phyloP scores from a whole-genome alignment of 345 rosid species.

The Eutrema japonicum region DNA sequence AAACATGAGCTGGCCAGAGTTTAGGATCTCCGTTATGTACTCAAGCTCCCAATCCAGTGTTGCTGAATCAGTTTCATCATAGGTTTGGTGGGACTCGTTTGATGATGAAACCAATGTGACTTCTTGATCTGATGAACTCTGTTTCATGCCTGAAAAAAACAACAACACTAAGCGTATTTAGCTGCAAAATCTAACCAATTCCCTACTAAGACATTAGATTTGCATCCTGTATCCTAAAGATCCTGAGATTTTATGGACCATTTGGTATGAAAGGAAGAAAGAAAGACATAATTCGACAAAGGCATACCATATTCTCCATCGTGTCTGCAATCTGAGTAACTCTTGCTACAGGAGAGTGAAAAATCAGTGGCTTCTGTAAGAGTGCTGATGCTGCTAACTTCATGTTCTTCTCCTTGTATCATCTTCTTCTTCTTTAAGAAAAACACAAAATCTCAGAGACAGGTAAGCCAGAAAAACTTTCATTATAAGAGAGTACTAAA shows the following conservation, averaged over 20 bases:
- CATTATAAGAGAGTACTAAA: background rate
- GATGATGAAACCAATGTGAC: constrained; percentile 72
- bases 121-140: constrained; percentile 50
- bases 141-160: constrained; percentile 32
- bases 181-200: constrained; percentile 8
- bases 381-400: constrained; percentile 52
- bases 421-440: constrained; percentile 22
- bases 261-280: constrained; percentile 10
- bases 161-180: constrained; percentile 24
- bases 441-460: constrained; percentile 14
- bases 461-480: constrained; percentile 1
- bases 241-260: constrained; percentile 9
- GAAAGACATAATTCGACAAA: background rate
- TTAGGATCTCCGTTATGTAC: constrained; percentile 66
- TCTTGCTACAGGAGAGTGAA: constrained; percentile 38
- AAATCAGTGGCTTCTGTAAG: constrained; percentile 49
- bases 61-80: constrained; percentile 40
- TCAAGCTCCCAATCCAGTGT: constrained; percentile 61
- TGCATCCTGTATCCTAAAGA: constrained; percentile 7
- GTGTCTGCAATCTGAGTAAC: constrained; percentile 46
- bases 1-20: constrained; percentile 63
- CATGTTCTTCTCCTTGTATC: constrained; percentile 48
- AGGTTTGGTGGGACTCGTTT: constrained; percentile 48
- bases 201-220: background rate
- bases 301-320: constrained; percentile 34